Conservation (phyloP, 257 asterid species). For the Nicotiana paniculata region DNA sequence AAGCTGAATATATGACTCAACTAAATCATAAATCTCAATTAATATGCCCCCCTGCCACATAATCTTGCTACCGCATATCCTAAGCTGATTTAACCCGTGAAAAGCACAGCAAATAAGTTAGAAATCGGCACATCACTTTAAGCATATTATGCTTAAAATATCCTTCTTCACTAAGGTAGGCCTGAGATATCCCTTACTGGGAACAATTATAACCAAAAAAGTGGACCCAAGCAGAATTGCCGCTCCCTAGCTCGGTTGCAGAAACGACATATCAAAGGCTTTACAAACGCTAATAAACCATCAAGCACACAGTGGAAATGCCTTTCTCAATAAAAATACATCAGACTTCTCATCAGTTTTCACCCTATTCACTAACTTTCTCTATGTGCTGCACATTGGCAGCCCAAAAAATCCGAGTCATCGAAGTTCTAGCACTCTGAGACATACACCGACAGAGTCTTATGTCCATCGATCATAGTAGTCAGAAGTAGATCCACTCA, state of each 20-base stretch:
- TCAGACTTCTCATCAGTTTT: not conserved
- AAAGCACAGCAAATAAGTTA: not conserved
- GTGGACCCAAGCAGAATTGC: not conserved
- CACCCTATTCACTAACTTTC: not conserved
- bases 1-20: not conserved
- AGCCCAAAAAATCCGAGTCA: not conserved
- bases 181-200: not conserved
- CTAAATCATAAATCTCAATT: not conserved
- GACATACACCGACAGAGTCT: not conserved
- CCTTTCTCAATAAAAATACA: not conserved
- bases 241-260: not conserved
- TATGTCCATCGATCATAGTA: not conserved
- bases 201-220: not conserved
- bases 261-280: not conserved
- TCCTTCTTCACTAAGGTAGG: not conserved
- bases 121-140: not conserved
- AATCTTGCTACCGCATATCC: not conserved
- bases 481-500: conserved; percentile 1
- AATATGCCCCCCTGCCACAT: not conserved
- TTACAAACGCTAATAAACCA: not conserved
- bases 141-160: not conserved
- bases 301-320: not conserved
- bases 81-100: not conserved
- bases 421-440: not conserved
- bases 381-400: not conserved